phyloP scores from a whole-genome alignment of 108 stramenopile genomes.

The Fragilariopsis cylindrus region DNA sequence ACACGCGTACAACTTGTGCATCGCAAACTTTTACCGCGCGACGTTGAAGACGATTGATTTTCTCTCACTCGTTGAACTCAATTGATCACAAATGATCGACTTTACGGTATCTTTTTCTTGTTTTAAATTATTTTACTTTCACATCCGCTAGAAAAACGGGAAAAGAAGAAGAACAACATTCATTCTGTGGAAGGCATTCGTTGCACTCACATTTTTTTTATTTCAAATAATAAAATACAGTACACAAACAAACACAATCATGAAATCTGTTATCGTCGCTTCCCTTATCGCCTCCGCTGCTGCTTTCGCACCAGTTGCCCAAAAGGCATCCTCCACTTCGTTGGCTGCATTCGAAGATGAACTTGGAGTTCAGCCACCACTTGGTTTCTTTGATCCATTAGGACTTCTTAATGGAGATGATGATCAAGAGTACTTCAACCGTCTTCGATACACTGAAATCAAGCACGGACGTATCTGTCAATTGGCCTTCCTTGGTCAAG shows the following conservation, averaged over 20 bases:
- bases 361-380: constrained; percentile 86
- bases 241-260: constrained; percentile 19
- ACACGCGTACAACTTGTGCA: too few species aligned
- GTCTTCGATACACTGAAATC: constrained; percentile 86
- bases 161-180: too few species aligned
- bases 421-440: constrained; percentile 48
- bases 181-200: too few species aligned
- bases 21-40: too few species aligned
- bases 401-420: constrained; percentile 45
- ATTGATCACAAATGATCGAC: too few species aligned
- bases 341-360: constrained; percentile 70
- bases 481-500: constrained; percentile 76
- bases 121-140: too few species aligned
- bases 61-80: too few species aligned
- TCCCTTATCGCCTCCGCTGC: constrained; percentile 57
- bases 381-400: constrained; percentile 87
- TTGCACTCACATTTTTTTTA: too few species aligned
- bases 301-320: constrained; percentile 57
- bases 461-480: constrained; percentile 88
- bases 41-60: too few species aligned
- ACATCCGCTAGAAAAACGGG: too few species aligned
- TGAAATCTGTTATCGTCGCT: constrained; percentile 55
- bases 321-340: constrained; percentile 43
- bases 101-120: too few species aligned
- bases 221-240: not conserved